These are phyloP conservation scores for Fomitiporia mediterranea DNA, from an alignment of 1,284 basidiomycete genomes.

Conservation along the genomic window DNA sequence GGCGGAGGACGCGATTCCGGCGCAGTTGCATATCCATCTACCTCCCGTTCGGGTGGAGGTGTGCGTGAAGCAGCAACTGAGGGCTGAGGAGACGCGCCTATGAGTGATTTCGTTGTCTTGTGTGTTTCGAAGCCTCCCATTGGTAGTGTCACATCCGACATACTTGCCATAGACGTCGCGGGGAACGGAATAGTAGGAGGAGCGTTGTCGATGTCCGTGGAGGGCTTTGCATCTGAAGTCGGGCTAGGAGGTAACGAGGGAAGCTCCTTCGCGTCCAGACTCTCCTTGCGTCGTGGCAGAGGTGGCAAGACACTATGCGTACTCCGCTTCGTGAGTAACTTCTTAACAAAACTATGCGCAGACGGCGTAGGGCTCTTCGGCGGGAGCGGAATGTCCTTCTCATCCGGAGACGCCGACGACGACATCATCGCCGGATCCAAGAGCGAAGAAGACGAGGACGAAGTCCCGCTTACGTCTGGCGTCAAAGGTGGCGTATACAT, in stretches of 20 bases:
- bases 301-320: not conserved
- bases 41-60: not conserved
- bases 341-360: constrained; percentile 11
- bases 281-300: constrained; percentile 5
- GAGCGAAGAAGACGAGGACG: constrained; percentile 12
- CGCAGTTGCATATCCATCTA: constrained; percentile 8
- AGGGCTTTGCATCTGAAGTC: not conserved
- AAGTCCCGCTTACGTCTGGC: constrained; percentile 16
- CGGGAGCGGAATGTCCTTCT: constrained; percentile 7
- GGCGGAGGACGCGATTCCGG: not conserved
- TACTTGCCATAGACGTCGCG: not conserved
- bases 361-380: constrained; percentile 12
- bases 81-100: constrained; percentile 2
- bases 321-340: constrained; percentile 13
- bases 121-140: not conserved
- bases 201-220: not conserved
- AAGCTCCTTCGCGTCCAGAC: constrained; percentile 11
- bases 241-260: constrained; percentile 12
- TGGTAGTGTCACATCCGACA: constrained; percentile 15
- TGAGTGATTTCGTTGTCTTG: not conserved
- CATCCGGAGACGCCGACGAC: constrained; percentile 1
- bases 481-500: constrained; percentile 20
- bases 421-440: constrained; percentile 9
- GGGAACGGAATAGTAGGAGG: constrained; percentile 7
- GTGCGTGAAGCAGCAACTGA: not conserved